These are phyloP conservation scores for Colletotrichum musae DNA, from an alignment of 2,329 filamentous ascomycete genomes.

Conservation along the genomic window DNA sequence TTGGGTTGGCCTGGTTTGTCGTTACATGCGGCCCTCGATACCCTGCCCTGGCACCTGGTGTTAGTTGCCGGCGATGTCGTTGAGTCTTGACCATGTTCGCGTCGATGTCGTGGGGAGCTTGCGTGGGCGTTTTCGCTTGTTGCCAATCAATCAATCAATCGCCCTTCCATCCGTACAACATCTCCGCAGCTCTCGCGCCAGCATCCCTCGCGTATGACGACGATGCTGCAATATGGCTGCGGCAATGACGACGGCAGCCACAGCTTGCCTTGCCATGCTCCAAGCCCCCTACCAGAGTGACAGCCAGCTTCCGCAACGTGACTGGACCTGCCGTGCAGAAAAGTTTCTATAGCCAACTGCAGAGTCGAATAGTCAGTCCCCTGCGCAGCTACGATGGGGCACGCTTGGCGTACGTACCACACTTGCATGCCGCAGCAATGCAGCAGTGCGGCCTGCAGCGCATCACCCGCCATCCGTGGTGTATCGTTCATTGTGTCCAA, in stretches of 20 bases:
- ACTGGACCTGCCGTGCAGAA: neutral
- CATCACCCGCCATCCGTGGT: constrained; percentile 7
- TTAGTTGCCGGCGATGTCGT: neutral
- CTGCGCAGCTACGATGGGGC: constrained; percentile 29
- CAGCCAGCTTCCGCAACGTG: constrained; percentile 6
- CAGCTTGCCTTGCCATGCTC: constrained; percentile 19
- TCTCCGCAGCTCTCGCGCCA: constrained; percentile 12
- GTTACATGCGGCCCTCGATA: neutral
- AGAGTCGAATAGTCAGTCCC: neutral
- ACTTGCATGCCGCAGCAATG: constrained; percentile 11
- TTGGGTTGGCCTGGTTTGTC: neutral
- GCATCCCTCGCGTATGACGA: constrained; percentile 32
- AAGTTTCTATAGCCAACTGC: constrained; percentile 8
- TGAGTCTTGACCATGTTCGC: neutral
- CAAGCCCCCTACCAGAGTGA: constrained; percentile 8
- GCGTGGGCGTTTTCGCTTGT: constrained; percentile 1
- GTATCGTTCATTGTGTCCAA: constrained; percentile 3
- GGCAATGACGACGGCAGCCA: constrained; percentile 38
- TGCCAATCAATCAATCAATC: constrained; percentile 8
- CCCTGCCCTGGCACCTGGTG: constrained; percentile 2
- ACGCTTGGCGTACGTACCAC: constrained; percentile 33
- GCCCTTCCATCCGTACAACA: constrained; percentile 1
- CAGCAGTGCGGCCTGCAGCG: neutral
- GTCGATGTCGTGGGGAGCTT: constrained; percentile 13
- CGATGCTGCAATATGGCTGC: constrained; percentile 15